Evolutionary conservation across 352 stramenopile genomes (phyloP), one percentile per base, ranked within the genome.

Genomic region (Elongisporangium senticosum): DNA sequence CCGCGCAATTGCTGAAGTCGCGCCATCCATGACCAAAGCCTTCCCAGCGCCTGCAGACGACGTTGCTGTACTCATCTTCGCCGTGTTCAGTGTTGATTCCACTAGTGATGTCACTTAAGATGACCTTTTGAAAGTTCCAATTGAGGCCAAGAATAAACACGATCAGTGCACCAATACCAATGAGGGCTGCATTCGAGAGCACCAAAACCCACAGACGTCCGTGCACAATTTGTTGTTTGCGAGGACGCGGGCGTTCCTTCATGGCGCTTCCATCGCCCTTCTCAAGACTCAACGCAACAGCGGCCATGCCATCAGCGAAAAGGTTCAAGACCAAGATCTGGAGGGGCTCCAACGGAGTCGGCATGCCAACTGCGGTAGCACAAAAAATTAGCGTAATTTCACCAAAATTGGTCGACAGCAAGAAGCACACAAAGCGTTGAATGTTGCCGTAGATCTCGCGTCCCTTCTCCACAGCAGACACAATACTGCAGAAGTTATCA

Each of bases 301-400:
- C 81, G 17, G 81, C 75, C 75, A 88, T 88, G 49, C 81, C 81
- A 39, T 99, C 96, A 69, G 98, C 98, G 69, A 99, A 98, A n/a
- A 99, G 72, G 70, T 99, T 99, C 13, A 99, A 80, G 83, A 97
- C 97, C 33, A 99, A 64, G 79, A 99, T 98, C 77, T 98, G 96
- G 6, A 99, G 75, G 19, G 96, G 91, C 61, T 97, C 97, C 23
- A 99, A 61, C 17, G 95, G 95, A 49, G 84, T 87, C 0, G 79
- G 77, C 75, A 91, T 86, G n/a, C 77, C 81, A 4, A 77, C 64
- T 1, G 77, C 78, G 15, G 87, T 91, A 0, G 79, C 72, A 4
- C 76, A 67, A 49, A 87, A 87, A 52, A 91, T 88, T 24, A 98
- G 73, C 22, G 82, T 89, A 48, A 99, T 86, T 19, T 96, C 96